Base-by-base conservation (phyloP, 176 grass and related monocot species). In the Themeda triandra region DNA sequence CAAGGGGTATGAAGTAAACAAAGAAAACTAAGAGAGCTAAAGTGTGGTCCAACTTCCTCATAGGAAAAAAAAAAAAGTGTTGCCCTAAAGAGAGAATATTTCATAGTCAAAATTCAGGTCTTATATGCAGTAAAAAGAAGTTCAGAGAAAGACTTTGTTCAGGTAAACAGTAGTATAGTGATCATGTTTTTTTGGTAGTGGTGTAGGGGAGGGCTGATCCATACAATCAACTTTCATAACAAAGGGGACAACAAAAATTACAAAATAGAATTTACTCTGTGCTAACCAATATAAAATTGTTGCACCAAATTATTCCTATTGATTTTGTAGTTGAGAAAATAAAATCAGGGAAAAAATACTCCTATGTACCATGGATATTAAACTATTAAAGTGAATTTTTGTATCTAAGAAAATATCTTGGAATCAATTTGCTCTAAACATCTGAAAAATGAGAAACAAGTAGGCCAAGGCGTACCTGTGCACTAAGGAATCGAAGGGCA, bases 401-500 rank as follows among this genome's bases (percentile, higher is more conserved):
- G 4, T 63, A 62, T 82, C 28, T 14, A 86, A 30, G 29, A 65
- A 36, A 72, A 75, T 30, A 79, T 29, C 18, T 36, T 66, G 25
- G 24, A 82, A 70, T 24, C 18, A 15, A 32, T 66, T 78, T 87
- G 32, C 13, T 70, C n/a, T 80, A 27, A 35, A 75, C 13, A 65
- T 75, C 6, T 36, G 19, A 73, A 80, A 71, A 71, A 24, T 54
- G 31, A 24, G 8, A 82, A 73, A 53, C 66, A 66, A 31, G 6
- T 75, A 44, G 30, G 36, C 29, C 9, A n/a, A 72, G 27, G 42
- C 62, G 3, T 90, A 98, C 96, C 89, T 98, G 96, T 27, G 91
- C 87, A 86, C 93, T 95, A 86, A 98, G 93, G 82, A 98, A 98
- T 15, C 93, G 87, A 76, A 98, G 85, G 21, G 96, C 93, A 94